Conservation (phyloP, 1,139 yeast species). For the Saccharomyces hybrid region DNA sequence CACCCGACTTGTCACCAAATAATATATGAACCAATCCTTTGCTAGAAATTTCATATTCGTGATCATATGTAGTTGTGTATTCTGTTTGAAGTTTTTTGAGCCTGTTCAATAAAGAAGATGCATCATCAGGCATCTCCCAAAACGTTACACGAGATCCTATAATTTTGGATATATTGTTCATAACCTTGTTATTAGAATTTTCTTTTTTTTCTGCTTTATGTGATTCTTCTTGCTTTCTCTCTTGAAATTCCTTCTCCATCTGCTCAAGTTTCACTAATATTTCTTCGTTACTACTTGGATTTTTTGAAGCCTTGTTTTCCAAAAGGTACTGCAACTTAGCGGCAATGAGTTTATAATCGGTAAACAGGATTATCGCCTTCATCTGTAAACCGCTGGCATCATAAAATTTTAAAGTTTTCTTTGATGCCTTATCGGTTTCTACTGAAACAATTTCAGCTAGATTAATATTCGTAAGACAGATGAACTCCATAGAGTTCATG, state of each 20-base stretch:
- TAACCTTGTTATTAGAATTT: not conserved
- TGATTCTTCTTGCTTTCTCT: conserved; percentile 27
- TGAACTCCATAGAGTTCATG: conserved; percentile 70
- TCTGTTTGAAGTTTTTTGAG: conserved; percentile 23
- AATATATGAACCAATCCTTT: conserved; percentile 77
- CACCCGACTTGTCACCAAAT: conserved; percentile 69
- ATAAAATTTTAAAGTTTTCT: conserved; percentile 54
- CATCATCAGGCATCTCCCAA: conserved; percentile 19
- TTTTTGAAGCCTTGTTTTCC: conserved; percentile 42
- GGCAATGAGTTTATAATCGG: conserved; percentile 51
- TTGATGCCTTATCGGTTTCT: conserved; percentile 38
- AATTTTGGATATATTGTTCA: not conserved
- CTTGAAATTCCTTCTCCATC: conserved; percentile 27
- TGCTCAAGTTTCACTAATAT: conserved; percentile 21
- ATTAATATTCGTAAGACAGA: conserved; percentile 49
- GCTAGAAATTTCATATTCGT: conserved; percentile 53
- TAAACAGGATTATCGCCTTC: conserved; percentile 53
- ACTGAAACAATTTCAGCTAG: conserved; percentile 51
- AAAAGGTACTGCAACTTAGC: conserved; percentile 48
- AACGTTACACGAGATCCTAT: conserved; percentile 10
- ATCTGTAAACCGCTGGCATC: conserved; percentile 51
- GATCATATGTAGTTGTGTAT: conserved; percentile 31
- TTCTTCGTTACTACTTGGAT: conserved; percentile 33
- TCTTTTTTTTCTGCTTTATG: conserved; percentile 4
- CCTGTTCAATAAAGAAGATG: conserved; percentile 16